Evolutionary conservation across 495 filamentous ascomycete genomes (phyloP).

Genomic region (Margaritispora aquatica): DNA sequence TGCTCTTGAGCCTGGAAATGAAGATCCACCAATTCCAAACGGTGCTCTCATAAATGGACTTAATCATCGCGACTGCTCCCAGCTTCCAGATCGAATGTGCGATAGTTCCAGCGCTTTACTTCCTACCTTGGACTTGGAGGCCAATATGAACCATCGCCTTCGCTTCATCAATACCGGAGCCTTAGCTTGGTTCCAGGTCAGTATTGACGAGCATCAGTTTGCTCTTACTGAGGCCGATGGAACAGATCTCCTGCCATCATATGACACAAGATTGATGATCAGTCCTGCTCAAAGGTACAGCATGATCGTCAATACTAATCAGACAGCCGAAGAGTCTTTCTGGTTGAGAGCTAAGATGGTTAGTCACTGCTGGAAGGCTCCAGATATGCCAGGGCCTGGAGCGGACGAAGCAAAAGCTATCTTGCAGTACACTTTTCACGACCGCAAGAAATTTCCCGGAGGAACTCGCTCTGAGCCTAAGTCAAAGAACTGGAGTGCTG

Average conservation of each 20-base stretch:
- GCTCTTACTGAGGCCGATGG: conserved; percentile 69
- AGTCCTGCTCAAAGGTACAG: conserved; percentile 67
- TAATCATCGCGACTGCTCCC: conserved; percentile 40
- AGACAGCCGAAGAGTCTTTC: conserved; percentile 46
- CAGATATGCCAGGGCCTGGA: conserved; percentile 34
- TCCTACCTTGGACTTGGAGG: conserved; percentile 38
- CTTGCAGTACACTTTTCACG: conserved; percentile 33
- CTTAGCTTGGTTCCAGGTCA: conserved; percentile 51
- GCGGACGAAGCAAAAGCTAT: conserved; percentile 50
- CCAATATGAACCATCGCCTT: conserved; percentile 55
- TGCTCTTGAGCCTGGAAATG: conserved; percentile 45
- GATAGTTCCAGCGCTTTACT: conserved; percentile 35
- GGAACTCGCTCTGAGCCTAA: conserved; percentile 20
- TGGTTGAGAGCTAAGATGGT: conserved; percentile 56
- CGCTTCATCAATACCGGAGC: conserved; percentile 62
- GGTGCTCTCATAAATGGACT: conserved; percentile 61
- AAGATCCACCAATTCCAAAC: conserved; percentile 54
- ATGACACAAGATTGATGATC: conserved; percentile 42
- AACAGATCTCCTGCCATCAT: conserved; percentile 51
- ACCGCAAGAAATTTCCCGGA: conserved; percentile 32
- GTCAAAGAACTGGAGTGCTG: conserved; percentile 31
- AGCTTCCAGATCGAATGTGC: conserved; percentile 39
- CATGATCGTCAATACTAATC: conserved; percentile 52
- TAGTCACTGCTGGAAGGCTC: conserved; percentile 45
- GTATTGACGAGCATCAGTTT: conserved; percentile 39